These are phyloP conservation scores for Aspergillus sp. DNA, from an alignment of 2,329 filamentous ascomycete genomes.

Conservation along the genomic window DNA sequence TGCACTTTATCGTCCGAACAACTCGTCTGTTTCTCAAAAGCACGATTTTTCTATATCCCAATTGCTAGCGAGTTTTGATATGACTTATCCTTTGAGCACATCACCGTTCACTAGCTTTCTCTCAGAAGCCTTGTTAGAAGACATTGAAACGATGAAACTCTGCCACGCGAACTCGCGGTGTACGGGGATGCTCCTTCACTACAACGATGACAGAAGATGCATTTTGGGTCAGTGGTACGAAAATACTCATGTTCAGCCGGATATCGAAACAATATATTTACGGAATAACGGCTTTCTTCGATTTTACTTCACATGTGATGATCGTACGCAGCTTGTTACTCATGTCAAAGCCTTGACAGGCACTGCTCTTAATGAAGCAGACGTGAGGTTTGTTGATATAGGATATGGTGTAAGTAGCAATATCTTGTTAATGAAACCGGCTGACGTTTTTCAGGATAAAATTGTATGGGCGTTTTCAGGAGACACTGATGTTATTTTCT, in stretches of 20 bases:
- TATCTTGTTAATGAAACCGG: too few relatives aligned
- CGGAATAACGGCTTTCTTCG: background rate
- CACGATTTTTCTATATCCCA: background rate
- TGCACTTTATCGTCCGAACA: background rate
- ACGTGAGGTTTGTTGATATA: too few relatives aligned
- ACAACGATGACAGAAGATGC: background rate
- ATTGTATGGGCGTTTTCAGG: too few relatives aligned
- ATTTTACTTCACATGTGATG: background rate
- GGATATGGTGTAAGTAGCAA: too few relatives aligned
- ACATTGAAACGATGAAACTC: background rate
- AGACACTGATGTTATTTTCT: too few relatives aligned
- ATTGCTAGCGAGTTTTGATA: background rate
- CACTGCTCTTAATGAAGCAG: too few relatives aligned
- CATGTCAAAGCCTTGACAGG: too few relatives aligned
- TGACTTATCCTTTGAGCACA: background rate
- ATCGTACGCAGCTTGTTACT: too few relatives aligned
- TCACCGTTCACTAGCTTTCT: background rate
- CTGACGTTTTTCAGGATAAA: too few relatives aligned
- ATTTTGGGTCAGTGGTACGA: conserved; percentile 3
- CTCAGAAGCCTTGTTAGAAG: background rate
- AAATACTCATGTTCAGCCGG: background rate
- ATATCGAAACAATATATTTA: background rate
- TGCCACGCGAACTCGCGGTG: background rate
- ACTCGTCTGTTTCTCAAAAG: background rate
- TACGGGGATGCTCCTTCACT: background rate